phyloP scores from a whole-genome alignment of 1,284 basidiomycete species.

The Stygiomarasmius scandens region DNA sequence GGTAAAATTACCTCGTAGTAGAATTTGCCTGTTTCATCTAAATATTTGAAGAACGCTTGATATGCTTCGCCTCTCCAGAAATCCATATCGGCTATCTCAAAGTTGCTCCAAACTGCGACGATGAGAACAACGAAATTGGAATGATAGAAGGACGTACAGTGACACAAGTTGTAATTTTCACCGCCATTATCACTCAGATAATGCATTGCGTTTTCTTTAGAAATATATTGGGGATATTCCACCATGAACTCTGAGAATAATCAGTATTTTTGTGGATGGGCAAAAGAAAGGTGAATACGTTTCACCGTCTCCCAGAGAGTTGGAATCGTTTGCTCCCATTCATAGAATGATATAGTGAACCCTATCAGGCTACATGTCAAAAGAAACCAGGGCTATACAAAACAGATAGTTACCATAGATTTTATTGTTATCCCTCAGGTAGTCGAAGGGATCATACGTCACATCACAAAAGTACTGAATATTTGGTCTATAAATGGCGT shows the following conservation, averaged over 20 bases:
- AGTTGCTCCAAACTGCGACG: slow-evolving; percentile 74
- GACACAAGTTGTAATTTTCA: slow-evolving; percentile 78
- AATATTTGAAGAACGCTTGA: slow-evolving; percentile 73
- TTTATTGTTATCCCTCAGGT: slow-evolving; percentile 77
- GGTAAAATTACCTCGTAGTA: slow-evolving; percentile 70
- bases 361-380: slow-evolving; percentile 78
- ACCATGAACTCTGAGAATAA: slow-evolving; percentile 63
- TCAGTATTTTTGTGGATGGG: not conserved
- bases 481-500: slow-evolving; percentile 47
- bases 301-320: slow-evolving; percentile 76
- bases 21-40: slow-evolving; percentile 84
- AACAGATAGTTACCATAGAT: slow-evolving; percentile 49
- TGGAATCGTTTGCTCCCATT: slow-evolving; percentile 78
- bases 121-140: not conserved
- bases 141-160: slow-evolving; percentile 53
- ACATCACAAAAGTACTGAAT: slow-evolving; percentile 79
- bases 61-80: slow-evolving; percentile 84
- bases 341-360: slow-evolving; percentile 78
- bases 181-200: slow-evolving; percentile 77
- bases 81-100: slow-evolving; percentile 82
- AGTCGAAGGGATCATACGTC: slow-evolving; percentile 73
- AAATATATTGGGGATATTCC: slow-evolving; percentile 67
- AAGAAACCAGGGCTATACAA: slow-evolving; percentile 48
- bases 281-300: slow-evolving; percentile 47
- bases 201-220: slow-evolving; percentile 69